Conservation (phyloP, 345 rosid genomes). For the Pistacia atlantica region DNA sequence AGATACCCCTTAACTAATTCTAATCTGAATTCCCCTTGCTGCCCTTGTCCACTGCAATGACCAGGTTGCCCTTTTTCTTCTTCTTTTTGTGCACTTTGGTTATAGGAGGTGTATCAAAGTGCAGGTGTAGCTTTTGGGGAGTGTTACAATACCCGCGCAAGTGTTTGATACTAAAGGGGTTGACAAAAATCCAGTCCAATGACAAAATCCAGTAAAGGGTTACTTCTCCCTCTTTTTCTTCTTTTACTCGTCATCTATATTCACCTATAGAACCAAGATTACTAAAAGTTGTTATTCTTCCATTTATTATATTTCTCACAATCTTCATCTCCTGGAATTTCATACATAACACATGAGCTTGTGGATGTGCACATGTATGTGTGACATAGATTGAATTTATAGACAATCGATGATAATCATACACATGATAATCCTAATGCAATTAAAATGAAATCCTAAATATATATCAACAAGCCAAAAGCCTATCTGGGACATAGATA, state of each 20-base stretch:
- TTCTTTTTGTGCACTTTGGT: too few relatives aligned
- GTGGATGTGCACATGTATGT: background rate
- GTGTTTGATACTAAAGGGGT: background rate
- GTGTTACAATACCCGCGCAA: background rate
- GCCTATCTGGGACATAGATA: conserved; percentile 20
- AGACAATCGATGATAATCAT: background rate
- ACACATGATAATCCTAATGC: background rate
- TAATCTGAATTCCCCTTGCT: too few relatives aligned
- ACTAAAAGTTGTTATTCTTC: background rate
- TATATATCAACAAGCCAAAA: background rate
- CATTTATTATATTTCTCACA: background rate
- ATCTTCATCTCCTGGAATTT: background rate
- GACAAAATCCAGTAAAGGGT: background rate
- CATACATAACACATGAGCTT: background rate
- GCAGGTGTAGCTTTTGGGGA: background rate
- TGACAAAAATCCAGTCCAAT: background rate
- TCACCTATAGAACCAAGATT: background rate
- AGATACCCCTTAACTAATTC: too few relatives aligned
- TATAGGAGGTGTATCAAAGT: too few relatives aligned
- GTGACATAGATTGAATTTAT: background rate
- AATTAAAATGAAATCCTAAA: background rate
- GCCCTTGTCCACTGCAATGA: too few relatives aligned
- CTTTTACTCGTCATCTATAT: background rate
- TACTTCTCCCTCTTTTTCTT: background rate
- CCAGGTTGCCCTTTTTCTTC: too few relatives aligned